Percentiles rank a stretch among this genome's conserved stretches.
These are phyloP conservation scores for Macrotyloma uniflorum DNA, from an alignment of 306 rosid species.

Conservation along the genomic window DNA sequence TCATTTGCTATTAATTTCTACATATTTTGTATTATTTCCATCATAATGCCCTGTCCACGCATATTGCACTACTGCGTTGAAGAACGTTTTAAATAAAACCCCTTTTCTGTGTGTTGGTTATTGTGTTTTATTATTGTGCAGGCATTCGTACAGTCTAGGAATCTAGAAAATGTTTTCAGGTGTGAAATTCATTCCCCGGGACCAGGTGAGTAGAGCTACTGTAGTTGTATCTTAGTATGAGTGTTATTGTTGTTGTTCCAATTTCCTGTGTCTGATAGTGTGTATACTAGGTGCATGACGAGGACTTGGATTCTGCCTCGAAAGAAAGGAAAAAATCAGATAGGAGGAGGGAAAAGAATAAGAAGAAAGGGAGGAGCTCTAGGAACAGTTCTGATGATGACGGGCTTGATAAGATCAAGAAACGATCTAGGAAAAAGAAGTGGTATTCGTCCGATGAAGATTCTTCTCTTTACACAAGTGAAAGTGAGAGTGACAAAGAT, in stretches of 20 bases:
- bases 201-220: constrained; percentile 37
- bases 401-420: constrained; percentile 53
- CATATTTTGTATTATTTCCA: background rate
- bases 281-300: constrained; percentile 39
- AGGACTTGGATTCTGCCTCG: constrained; percentile 38
- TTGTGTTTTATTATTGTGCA: background rate
- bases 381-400: constrained; percentile 62
- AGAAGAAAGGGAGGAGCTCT: constrained; percentile 53
- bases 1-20: background rate
- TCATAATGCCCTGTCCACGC: background rate
- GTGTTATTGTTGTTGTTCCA: background rate
- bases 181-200: constrained; percentile 54
- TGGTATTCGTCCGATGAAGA: constrained; percentile 72
- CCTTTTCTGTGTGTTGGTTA: background rate
- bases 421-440: constrained; percentile 62
- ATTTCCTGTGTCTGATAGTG: background rate
- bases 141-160: constrained; percentile 19
- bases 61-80: background rate
- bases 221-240: constrained; percentile 1
- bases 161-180: constrained; percentile 49
- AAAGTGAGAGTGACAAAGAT: constrained; percentile 49
- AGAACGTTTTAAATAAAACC: background rate
- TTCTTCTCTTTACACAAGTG: constrained; percentile 50
- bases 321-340: constrained; percentile 49
- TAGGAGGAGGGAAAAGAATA: constrained; percentile 41